Evolutionary conservation across 768 basidiomycete species (phyloP), one percentile per base, ranked within the genome.

Genomic region (Udeniomyces megalosporus): DNA sequence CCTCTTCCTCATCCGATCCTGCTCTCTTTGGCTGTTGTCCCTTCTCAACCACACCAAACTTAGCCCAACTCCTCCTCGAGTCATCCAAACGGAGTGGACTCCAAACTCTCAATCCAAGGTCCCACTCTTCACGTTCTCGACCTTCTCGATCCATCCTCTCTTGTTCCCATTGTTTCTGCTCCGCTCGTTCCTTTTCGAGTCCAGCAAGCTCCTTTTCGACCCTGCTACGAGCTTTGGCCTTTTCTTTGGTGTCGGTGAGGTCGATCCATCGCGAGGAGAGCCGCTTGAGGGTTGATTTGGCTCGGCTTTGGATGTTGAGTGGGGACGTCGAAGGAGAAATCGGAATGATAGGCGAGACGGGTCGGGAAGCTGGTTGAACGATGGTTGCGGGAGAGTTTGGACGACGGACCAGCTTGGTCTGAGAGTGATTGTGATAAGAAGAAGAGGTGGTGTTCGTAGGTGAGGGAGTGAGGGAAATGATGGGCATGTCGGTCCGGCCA

Each of bases 121-220:
- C 45, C 50, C 44, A 29, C 28, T 15, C 42, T 29, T 57, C 55
- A 24, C 24, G 11, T 10, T 24, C 42, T 44, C 50, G 38, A 24
- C 32, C 51, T 49, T 60, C 58, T 22, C 22, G 22, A n/a, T 60
- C 58, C n/a, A 34, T 31, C 22, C 34, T 24, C 32, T 50, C 48
- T 34, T 50, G 29, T 32, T 49, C 48, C 24, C 48, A 59, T 24
- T 34, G 35, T 8, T 29, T 42, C 38, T 49, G 28, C 46, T 49
- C 22, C 4, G 14, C 17, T 32, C 34, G 20, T 11, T 59, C 58
- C 49, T 59, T 59, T 34, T 60, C 58, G 22, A 51, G 31, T 17
- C 47, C 17, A 26, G 35, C 50, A 45, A 60, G 28, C 58, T 60
- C 58, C 14, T 46, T 46, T 26, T 50, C 48, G 22, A 60, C 58